These are phyloP conservation scores for Gelatoporia subvermispora DNA, from an alignment of 768 basidiomycete genomes.

Conservation along the genomic window DNA sequence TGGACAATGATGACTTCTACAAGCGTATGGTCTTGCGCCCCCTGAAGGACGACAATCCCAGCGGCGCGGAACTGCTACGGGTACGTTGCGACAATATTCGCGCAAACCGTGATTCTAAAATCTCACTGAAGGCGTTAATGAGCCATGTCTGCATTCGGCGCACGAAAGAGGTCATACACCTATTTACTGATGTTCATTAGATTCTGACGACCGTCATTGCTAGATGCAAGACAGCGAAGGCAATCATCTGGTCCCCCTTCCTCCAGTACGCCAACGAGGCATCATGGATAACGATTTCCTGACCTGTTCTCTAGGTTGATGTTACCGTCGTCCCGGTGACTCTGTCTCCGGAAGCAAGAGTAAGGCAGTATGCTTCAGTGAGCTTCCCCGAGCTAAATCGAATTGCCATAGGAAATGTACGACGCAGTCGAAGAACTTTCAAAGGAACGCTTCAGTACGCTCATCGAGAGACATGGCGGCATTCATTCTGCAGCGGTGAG, in stretches of 20 bases:
- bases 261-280: slow-evolving; percentile 42
- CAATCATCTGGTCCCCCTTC: slow-evolving; percentile 67
- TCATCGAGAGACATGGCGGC: slow-evolving; percentile 38
- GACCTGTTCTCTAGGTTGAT: slow-evolving; percentile 49
- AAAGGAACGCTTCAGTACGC: slow-evolving; percentile 53
- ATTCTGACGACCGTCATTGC: no score
- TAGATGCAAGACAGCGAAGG: slow-evolving; percentile 85
- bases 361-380: slow-evolving; percentile 25
- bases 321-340: slow-evolving; percentile 70
- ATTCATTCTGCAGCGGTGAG: slow-evolving; percentile 35
- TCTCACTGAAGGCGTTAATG: slow-evolving; percentile 70
- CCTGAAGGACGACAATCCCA: slow-evolving; percentile 59
- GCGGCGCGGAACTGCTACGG: slow-evolving; percentile 66
- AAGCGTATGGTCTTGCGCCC: slow-evolving; percentile 76
- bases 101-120: background rate
- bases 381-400: background rate
- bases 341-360: slow-evolving; percentile 60
- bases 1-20: slow-evolving; percentile 82
- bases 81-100: slow-evolving; percentile 31
- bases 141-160: slow-evolving; percentile 72
- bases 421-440: slow-evolving; percentile 64
- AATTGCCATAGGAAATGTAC: slow-evolving; percentile 48
- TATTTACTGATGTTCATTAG: no score
- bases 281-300: background rate
- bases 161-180: slow-evolving; percentile 78